phyloP scores from a whole-genome alignment of 306 rosid species.

The Quercus rubra region DNA sequence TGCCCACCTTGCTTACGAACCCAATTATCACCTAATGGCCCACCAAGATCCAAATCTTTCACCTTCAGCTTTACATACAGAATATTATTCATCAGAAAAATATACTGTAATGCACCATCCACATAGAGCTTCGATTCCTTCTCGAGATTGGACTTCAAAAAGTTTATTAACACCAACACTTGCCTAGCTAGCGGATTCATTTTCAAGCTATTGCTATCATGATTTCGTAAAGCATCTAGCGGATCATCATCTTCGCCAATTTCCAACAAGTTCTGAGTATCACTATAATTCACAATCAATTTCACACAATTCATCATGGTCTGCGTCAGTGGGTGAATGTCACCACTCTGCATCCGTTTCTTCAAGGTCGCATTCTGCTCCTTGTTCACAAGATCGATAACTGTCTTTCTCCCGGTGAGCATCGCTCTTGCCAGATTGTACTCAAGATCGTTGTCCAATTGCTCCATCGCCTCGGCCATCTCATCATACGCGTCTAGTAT shows the following conservation, averaged over 20 bases:
- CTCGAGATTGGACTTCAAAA: conserved; percentile 65
- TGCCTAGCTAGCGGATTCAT: conserved; percentile 56
- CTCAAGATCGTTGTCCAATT: conserved; percentile 44
- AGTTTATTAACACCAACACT: conserved; percentile 55
- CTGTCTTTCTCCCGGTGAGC: conserved; percentile 56
- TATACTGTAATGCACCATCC: conserved; percentile 62
- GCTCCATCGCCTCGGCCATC: conserved; percentile 49
- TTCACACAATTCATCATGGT: conserved; percentile 87
- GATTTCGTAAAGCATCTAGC: conserved; percentile 32
- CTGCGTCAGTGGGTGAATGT: conserved; percentile 84
- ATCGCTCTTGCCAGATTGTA: conserved; percentile 59
- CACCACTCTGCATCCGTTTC: conserved; percentile 69
- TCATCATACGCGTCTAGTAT: conserved; percentile 94
- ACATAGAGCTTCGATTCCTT: conserved; percentile 70
- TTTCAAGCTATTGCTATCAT: conserved; percentile 37
- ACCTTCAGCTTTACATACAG: conserved; percentile 68
- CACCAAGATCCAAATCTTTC: conserved; percentile 77
- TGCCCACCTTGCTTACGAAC: conserved; percentile 72
- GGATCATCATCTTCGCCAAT: conserved; percentile 19
- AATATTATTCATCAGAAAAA: conserved; percentile 85
- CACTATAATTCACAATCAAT: conserved; percentile 78
- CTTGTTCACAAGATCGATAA: conserved; percentile 76
- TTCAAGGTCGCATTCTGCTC: conserved; percentile 64
- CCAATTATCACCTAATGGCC: conserved; percentile 82
- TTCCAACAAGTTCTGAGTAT: conserved; percentile 62